Conservation (phyloP, 495 filamentous ascomycete species). For the Neurospora terricola region DNA sequence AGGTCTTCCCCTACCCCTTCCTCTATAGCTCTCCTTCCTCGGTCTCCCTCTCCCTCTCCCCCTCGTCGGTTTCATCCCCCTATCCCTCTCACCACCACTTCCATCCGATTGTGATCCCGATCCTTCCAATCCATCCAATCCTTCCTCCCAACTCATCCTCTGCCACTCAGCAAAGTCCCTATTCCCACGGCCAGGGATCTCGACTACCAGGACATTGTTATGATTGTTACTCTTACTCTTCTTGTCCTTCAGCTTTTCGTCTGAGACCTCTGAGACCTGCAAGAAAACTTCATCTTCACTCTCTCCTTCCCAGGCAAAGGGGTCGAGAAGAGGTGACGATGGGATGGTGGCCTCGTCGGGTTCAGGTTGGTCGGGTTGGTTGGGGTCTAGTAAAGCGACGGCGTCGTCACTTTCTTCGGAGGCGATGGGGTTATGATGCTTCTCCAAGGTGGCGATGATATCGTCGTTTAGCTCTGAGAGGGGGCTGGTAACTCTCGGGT, state of each 20-base stretch:
- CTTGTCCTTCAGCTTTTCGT: not conserved
- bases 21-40: not conserved
- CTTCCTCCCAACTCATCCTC: not conserved
- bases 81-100: not conserved
- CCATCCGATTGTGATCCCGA: not conserved
- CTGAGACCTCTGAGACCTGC: no score
- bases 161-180: not conserved
- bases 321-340: not conserved
- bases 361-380: no score
- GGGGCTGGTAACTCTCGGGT: not conserved
- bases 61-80: not conserved
- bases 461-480: not conserved
- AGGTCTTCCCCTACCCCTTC: not conserved
- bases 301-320: not conserved
- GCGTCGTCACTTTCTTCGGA: no score
- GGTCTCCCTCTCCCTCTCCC: not conserved
- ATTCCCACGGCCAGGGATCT: not conserved
- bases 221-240: not conserved
- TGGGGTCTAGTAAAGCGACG: no score
- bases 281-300: not conserved
- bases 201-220: not conserved
- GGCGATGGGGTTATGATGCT: not conserved
- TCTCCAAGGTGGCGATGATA: not conserved
- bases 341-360: no score
- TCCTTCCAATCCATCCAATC: not conserved